Evolutionary conservation across 179 eudicot genomes (phyloP).

Genomic region (Sideroxylon spinosum): DNA sequence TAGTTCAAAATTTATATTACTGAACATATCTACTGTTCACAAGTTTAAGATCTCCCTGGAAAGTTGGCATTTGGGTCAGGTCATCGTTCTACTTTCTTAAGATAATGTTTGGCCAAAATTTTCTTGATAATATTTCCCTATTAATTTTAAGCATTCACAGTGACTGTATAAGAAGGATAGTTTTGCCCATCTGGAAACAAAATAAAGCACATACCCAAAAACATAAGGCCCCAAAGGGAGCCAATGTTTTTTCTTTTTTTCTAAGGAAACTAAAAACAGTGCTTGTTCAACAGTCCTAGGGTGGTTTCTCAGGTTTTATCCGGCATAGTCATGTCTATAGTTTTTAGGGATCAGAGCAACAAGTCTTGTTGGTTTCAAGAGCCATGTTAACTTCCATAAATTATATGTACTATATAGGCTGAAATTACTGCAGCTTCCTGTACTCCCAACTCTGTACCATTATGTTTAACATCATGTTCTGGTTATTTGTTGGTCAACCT

Average conservation of each 20-base stretch:
- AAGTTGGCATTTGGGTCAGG: not conserved
- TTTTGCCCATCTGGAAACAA: not conserved
- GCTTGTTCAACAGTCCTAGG: constrained; percentile 4
- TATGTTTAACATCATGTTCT: not conserved
- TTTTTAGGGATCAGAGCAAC: not conserved
- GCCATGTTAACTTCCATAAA: not conserved
- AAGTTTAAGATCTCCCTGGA: not conserved
- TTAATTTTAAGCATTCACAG: not conserved
- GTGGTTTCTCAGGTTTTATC: not conserved
- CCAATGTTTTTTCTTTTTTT: not conserved
- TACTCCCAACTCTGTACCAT: not conserved
- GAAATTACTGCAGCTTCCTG: not conserved
- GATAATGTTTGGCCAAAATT: not conserved
- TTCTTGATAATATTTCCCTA: not conserved
- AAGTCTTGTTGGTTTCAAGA: constrained; percentile 1
- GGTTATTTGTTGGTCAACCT: not conserved
- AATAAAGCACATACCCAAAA: not conserved
- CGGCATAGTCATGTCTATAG: not conserved
- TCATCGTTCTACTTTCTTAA: constrained; percentile 2
- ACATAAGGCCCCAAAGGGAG: not conserved
- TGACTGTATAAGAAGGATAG: not conserved
- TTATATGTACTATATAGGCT: not conserved
- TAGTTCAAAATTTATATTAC: not conserved
- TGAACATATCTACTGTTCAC: not conserved
- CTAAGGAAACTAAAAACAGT: not conserved